A percentile compares a stretch with the other conserved stretches of the same genome.
Conservation (phyloP, 768 basidiomycete genomes). For the Xanthoconium stramineum region DNA sequence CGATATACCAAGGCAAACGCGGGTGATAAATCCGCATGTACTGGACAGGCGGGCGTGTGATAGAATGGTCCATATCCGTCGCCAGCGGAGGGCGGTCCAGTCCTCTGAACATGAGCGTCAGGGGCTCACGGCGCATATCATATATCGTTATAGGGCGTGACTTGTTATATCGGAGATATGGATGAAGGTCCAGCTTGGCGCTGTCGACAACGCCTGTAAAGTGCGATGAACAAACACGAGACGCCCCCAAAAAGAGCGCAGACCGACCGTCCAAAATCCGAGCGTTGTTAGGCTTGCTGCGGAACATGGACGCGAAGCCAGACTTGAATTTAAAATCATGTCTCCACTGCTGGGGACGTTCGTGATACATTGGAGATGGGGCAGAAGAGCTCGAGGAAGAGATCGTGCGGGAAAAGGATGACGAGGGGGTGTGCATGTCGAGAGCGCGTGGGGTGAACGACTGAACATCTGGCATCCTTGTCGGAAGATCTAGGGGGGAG, state of each 20-base stretch:
- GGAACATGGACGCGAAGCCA: slow-evolving; percentile 29
- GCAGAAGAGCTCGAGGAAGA: slow-evolving; percentile 9
- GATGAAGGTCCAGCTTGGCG: slow-evolving; percentile 24
- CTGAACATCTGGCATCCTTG: slow-evolving; percentile 18
- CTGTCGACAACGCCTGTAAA: slow-evolving; percentile 24
- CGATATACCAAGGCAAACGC: slow-evolving; percentile 66
- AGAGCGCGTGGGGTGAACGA: slow-evolving; percentile 13
- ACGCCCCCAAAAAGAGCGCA: not conserved
- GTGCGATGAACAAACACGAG: not conserved
- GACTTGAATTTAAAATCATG: slow-evolving; percentile 33
- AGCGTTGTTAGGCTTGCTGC: slow-evolving; percentile 14
- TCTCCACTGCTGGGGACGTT: slow-evolving; percentile 29
- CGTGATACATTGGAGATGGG: slow-evolving; percentile 13
- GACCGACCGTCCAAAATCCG: slow-evolving; percentile 21
- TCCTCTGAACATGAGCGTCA: slow-evolving; percentile 42
- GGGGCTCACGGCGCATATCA: slow-evolving; percentile 48
- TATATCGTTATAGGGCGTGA: slow-evolving; percentile 39
- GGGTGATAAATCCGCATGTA: slow-evolving; percentile 57
- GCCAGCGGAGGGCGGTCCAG: slow-evolving; percentile 41
- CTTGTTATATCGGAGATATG: slow-evolving; percentile 22
- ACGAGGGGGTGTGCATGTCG: slow-evolving; percentile 26
- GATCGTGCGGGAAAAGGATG: slow-evolving; percentile 19
- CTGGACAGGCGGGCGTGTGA: slow-evolving; percentile 47
- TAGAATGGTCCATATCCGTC: slow-evolving; percentile 53
- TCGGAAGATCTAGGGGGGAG: slow-evolving; percentile 17